Evolutionary conservation across 164 flowering plant genomes (phyloP).

Genomic region (Platanus orientalis): DNA sequence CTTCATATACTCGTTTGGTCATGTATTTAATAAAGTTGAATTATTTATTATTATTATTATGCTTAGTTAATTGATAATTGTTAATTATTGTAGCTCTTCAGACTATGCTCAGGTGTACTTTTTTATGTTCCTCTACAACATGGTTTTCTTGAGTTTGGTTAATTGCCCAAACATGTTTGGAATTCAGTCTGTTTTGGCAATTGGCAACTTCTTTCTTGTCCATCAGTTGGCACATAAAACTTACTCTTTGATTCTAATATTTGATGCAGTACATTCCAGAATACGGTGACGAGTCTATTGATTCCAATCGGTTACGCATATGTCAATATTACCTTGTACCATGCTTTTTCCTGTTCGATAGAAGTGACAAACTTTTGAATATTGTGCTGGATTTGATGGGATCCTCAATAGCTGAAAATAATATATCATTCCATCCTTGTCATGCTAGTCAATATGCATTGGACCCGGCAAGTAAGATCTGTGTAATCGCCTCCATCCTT

Average conservation of each 20-base stretch:
- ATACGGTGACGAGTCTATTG: slow-evolving; percentile 19
- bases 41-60: too few relatives aligned
- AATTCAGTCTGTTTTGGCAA: too few relatives aligned
- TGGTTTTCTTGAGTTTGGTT: too few relatives aligned
- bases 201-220: too few relatives aligned
- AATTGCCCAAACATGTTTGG: too few relatives aligned
- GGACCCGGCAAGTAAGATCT: slow-evolving; percentile 27
- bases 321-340: slow-evolving; percentile 51
- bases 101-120: too few relatives aligned
- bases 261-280: slow-evolving; percentile 44
- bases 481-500: slow-evolving; percentile 38
- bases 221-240: too few relatives aligned
- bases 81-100: too few relatives aligned
- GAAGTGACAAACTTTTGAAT: slow-evolving; percentile 38
- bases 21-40: too few relatives aligned
- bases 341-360: slow-evolving; percentile 48
- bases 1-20: too few relatives aligned
- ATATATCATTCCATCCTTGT: slow-evolving; percentile 14
- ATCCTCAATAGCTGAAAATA: slow-evolving; percentile 27
- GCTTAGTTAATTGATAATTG: too few relatives aligned
- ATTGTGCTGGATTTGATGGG: slow-evolving; percentile 46
- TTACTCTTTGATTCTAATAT: neutral
- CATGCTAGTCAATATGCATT: slow-evolving; percentile 3
- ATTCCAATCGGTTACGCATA: slow-evolving; percentile 11
- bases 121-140: too few relatives aligned